Evolutionary conservation across 257 asterid species (phyloP).

Genomic region (Gentiana macrophylla): DNA sequence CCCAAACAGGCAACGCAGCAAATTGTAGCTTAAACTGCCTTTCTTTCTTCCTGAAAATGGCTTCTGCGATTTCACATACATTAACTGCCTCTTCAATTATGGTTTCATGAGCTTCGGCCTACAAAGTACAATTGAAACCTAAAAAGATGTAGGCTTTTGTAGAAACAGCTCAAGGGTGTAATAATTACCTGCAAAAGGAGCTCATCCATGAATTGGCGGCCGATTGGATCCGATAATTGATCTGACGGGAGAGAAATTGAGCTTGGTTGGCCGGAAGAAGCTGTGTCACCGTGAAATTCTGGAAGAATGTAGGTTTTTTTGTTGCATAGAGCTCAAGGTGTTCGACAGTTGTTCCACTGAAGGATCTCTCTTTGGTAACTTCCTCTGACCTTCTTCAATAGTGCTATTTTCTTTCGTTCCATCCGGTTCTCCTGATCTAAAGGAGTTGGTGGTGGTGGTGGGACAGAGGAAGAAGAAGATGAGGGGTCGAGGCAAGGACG

Average conservation of each 20-base stretch:
- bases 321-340: slow-evolving; percentile 36
- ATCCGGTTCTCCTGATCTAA: slow-evolving; percentile 52
- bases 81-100: slow-evolving; percentile 32
- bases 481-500: slow-evolving; percentile 21
- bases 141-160: background rate
- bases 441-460: slow-evolving; percentile 23
- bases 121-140: slow-evolving; percentile 3
- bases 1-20: slow-evolving; percentile 57
- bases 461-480: slow-evolving; percentile 7
- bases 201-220: slow-evolving; percentile 33
- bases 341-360: slow-evolving; percentile 66
- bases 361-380: slow-evolving; percentile 39
- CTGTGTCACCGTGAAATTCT: slow-evolving; percentile 9
- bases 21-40: slow-evolving; percentile 35
- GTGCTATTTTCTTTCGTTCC: slow-evolving; percentile 37
- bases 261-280: slow-evolving; percentile 3
- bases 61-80: slow-evolving; percentile 50
- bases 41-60: slow-evolving; percentile 39
- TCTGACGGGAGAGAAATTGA: slow-evolving; percentile 5
- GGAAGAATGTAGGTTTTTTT: background rate
- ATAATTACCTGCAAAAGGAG: slow-evolving; percentile 47
- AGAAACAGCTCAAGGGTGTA: background rate
- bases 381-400: slow-evolving; percentile 41
- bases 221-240: slow-evolving; percentile 7
- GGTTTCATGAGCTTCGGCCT: slow-evolving; percentile 63